Evolutionary conservation across 129 eudicot genomes (phyloP).

Genomic region (Chrysanthemum makinoi): DNA sequence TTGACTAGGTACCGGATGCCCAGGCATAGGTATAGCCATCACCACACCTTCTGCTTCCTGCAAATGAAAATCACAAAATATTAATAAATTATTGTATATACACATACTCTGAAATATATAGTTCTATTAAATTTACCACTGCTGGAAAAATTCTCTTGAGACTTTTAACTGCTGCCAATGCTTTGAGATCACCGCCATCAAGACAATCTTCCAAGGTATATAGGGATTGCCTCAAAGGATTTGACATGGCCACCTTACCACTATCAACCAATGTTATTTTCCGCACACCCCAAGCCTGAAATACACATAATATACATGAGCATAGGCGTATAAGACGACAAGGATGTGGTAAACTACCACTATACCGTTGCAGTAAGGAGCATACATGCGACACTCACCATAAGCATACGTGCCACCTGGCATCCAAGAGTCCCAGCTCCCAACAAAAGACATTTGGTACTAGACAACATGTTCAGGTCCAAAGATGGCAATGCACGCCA

Average conservation of each 20-base stretch:
- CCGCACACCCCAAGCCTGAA: constrained; percentile 95
- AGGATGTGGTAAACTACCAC: constrained; percentile 9
- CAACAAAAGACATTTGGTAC: constrained; percentile 76
- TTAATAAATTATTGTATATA: no score
- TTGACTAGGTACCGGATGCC: constrained; percentile 74
- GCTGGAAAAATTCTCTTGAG: constrained; percentile 71
- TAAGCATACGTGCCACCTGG: constrained; percentile 95
- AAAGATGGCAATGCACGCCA: constrained; percentile 96
- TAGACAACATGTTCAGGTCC: constrained; percentile 54
- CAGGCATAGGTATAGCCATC: constrained; percentile 98
- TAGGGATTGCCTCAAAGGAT: constrained; percentile 88
- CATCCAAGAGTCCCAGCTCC: constrained; percentile 99
- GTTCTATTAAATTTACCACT: constrained; percentile 42
- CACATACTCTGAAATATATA: no score
- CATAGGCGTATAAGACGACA: neutral
- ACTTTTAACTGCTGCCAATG: constrained; percentile 71
- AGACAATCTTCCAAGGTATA: constrained; percentile 81
- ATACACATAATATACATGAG: neutral
- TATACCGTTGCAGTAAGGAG: constrained; percentile 10
- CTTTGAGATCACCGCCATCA: constrained; percentile 79
- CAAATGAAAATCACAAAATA: neutral
- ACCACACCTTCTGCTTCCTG: constrained; percentile 91
- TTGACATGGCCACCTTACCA: constrained; percentile 94
- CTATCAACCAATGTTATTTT: constrained; percentile 86
- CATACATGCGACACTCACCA: constrained; percentile 53